Percentiles rank a stretch among this genome's conserved stretches.
Evolutionary conservation across 2,329 filamentous ascomycete species (phyloP).

Genomic region (Xylaria sp.): DNA sequence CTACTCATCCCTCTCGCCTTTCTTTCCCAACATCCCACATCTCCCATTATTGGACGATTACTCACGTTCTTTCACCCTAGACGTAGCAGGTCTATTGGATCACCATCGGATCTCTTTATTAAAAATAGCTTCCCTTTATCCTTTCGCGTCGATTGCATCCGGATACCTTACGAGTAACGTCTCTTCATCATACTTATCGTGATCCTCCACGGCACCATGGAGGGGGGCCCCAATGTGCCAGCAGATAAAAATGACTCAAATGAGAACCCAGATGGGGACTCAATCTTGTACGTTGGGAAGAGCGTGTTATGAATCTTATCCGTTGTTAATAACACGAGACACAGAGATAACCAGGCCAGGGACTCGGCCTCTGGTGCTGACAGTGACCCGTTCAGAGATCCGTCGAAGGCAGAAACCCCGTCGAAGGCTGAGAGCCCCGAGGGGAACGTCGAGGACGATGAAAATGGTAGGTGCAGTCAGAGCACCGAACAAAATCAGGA

Average conservation of each 20-base stretch:
- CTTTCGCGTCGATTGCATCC: background rate
- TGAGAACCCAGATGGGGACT: background rate
- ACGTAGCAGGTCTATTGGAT: background rate
- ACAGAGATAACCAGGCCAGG: background rate
- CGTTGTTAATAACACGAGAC: background rate
- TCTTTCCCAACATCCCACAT: background rate
- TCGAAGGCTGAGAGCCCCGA: background rate
- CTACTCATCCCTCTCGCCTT: background rate
- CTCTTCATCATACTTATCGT: background rate
- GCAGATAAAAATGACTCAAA: background rate
- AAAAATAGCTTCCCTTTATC: background rate
- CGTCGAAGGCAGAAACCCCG: background rate
- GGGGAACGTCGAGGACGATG: background rate
- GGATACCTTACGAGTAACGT: background rate
- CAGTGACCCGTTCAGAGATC: background rate
- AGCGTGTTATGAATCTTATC: background rate
- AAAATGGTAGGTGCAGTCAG: background rate
- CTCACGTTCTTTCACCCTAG: background rate
- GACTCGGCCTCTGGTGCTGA: background rate
- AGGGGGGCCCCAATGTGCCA: slow-evolving; percentile 1
- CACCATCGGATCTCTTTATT: background rate
- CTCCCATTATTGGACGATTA: background rate
- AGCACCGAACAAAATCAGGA: background rate
- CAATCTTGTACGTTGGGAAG: background rate
- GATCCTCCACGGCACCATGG: slow-evolving; percentile 19